Evolutionary conservation across 2,329 filamentous ascomycete species (phyloP).

Genomic region (Ascomycota sp.): DNA sequence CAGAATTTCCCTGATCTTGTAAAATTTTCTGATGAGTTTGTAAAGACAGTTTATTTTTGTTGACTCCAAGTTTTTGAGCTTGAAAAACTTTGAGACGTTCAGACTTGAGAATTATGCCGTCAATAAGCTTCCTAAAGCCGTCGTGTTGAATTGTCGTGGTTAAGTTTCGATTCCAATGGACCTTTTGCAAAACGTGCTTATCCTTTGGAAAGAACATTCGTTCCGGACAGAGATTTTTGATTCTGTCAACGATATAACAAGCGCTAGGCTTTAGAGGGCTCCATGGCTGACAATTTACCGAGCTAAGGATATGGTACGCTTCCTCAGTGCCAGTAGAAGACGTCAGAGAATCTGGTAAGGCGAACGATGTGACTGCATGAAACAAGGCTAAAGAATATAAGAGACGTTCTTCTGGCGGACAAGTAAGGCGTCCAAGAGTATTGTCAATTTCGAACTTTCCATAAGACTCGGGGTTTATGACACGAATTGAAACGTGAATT

Average conservation of each 20-base stretch:
- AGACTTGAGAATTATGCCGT: background rate
- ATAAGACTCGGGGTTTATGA: background rate
- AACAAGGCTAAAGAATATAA: constrained; percentile 1
- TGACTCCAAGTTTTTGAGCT: background rate
- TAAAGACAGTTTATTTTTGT: background rate
- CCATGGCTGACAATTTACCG: background rate
- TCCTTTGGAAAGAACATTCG: background rate
- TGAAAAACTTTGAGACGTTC: background rate
- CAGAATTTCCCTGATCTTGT: background rate
- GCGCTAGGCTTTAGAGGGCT: background rate
- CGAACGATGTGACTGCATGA: constrained; percentile 1
- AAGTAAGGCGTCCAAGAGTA: background rate
- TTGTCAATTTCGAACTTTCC: constrained; percentile 1
- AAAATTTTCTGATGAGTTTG: background rate
- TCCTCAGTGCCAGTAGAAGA: background rate
- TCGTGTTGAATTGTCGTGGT: background rate
- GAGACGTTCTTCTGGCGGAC: background rate
- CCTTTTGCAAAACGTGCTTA: background rate
- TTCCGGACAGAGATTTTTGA: background rate
- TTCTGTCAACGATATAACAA: background rate
- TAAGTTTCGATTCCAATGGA: background rate
- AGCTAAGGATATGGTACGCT: background rate
- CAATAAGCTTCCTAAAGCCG: background rate
- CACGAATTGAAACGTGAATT: constrained; percentile 16
- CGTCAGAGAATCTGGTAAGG: background rate